Conservation (phyloP, 2,329 filamentous ascomycete genomes). For the Colletotrichum cereale region DNA sequence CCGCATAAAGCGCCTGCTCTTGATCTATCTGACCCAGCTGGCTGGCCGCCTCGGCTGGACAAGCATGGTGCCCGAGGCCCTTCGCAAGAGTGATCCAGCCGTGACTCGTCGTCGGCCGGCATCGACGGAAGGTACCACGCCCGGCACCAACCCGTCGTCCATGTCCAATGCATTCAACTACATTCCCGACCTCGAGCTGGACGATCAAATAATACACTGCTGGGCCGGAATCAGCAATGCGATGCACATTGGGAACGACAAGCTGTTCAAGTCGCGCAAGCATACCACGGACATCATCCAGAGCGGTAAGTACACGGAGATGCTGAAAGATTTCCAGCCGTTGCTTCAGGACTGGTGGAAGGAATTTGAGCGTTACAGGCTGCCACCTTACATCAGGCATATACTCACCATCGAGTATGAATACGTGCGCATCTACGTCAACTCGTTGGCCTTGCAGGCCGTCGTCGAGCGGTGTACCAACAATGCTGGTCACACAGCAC, state of each 20-base stretch:
- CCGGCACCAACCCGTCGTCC: slow-evolving; percentile 69
- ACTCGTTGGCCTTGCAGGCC: slow-evolving; percentile 92
- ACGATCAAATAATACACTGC: slow-evolving; percentile 84
- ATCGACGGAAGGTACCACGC: slow-evolving; percentile 70
- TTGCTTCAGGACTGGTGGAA: slow-evolving; percentile 83
- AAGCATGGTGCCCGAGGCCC: slow-evolving; percentile 85
- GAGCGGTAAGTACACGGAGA: slow-evolving; percentile 83
- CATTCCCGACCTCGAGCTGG: slow-evolving; percentile 74
- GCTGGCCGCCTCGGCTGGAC: slow-evolving; percentile 92
- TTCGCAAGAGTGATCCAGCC: slow-evolving; percentile 70
- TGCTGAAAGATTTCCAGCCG: slow-evolving; percentile 85
- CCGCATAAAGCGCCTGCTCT: slow-evolving; percentile 85
- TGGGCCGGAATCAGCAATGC: slow-evolving; percentile 95
- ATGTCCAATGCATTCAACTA: slow-evolving; percentile 73
- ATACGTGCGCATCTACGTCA: slow-evolving; percentile 94
- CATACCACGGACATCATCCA: slow-evolving; percentile 92
- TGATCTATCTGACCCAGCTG: slow-evolving; percentile 95
- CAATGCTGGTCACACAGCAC: slow-evolving; percentile 68
- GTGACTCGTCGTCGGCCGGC: slow-evolving; percentile 62
- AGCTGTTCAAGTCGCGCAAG: slow-evolving; percentile 87
- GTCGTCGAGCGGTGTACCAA: slow-evolving; percentile 93
- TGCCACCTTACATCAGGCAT: slow-evolving; percentile 75
- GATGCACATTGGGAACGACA: slow-evolving; percentile 91
- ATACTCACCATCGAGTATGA: slow-evolving; percentile 96
- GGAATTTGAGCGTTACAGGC: slow-evolving; percentile 83